Base-by-base conservation (phyloP, 768 basidiomycete genomes). In the Serendipita vermifera region DNA sequence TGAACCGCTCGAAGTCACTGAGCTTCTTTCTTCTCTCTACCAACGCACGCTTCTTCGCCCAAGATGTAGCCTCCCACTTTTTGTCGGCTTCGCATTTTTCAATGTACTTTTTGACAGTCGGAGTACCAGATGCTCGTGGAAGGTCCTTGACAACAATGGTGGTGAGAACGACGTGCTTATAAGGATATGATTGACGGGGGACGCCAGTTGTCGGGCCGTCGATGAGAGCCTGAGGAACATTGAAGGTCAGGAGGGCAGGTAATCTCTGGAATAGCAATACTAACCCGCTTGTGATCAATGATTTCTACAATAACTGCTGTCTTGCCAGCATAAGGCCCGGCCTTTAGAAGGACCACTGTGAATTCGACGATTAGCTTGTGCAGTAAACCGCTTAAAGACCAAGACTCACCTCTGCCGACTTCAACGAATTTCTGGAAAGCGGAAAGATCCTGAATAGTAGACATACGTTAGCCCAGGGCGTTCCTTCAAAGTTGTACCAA, bases 361-460 rank as follows among this genome's bases (percentile, higher is more conserved):
- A n/a, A n/a, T 38, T 20, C 40, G 39, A 13, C 15, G 15, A 39
- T 31, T 27, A 22, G 59, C 46, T 13, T 22, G 6, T 27, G 31
- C 43, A 11, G 33, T 15, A 3, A 32, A 20, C 15, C 2, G 33
- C 22, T 17, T 6, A 5, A 11, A 13, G 20, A 29, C 27, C n/a
- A n/a, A 17, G 5, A 66, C 77, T 59, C 64, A 89, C 87, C 87
- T 67, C 94, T 88, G 68, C 94, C 94, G 69, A 97, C 91, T 81
- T 99, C 87, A 67, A 97, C 93, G 73, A 94, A 97, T 60, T 90
- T 88, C 73, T 85, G 83, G 79, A 97, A 98, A 70, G 83, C 90
- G 66, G 88, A 92, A 61, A 70, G 69, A 62, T 82, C 77, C 80
- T 86, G 64, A 27, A 27, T n/a, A n/a, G n/a, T n/a, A n/a, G n/a